Conservation (phyloP, 148 eudicot genomes). For the Rhododendron ovatum region DNA sequence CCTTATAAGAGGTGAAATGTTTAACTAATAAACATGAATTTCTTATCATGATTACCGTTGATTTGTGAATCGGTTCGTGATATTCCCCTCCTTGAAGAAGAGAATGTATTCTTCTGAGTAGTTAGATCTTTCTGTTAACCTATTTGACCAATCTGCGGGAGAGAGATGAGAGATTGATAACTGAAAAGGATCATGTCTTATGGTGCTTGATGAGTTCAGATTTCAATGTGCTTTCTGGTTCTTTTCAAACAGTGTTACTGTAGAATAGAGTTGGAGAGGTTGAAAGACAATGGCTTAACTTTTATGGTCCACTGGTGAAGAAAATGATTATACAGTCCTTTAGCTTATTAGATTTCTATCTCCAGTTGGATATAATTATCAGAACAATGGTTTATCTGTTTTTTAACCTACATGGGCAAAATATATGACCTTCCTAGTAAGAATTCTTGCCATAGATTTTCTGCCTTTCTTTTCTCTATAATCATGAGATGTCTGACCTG, state of each 20-base stretch:
- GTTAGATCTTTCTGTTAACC: neutral
- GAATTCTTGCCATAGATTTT: neutral
- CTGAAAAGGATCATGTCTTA: neutral
- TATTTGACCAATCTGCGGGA: neutral
- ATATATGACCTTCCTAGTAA: neutral
- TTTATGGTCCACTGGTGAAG: neutral
- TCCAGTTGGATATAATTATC: neutral
- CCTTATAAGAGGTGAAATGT: neutral
- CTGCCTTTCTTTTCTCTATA: neutral
- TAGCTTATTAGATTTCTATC: neutral
- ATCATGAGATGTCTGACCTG: neutral
- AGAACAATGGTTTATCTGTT: neutral
- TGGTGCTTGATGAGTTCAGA: constrained; percentile 3
- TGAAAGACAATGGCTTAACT: neutral
- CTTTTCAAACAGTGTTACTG: neutral
- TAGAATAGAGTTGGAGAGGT: neutral
- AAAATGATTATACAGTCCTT: too few relatives aligned
- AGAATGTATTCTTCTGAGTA: neutral
- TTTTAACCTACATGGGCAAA: neutral
- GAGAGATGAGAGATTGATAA: neutral
- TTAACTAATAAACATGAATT: neutral
- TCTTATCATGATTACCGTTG: neutral
- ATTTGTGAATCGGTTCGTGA: neutral
- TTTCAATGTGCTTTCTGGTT: neutral
- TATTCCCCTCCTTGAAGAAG: neutral